Evolutionary conservation across 2,329 filamentous ascomycete genomes (phyloP), one percentile per base, ranked within the genome.

Genomic region (Lasiodiplodia hormozganensis): DNA sequence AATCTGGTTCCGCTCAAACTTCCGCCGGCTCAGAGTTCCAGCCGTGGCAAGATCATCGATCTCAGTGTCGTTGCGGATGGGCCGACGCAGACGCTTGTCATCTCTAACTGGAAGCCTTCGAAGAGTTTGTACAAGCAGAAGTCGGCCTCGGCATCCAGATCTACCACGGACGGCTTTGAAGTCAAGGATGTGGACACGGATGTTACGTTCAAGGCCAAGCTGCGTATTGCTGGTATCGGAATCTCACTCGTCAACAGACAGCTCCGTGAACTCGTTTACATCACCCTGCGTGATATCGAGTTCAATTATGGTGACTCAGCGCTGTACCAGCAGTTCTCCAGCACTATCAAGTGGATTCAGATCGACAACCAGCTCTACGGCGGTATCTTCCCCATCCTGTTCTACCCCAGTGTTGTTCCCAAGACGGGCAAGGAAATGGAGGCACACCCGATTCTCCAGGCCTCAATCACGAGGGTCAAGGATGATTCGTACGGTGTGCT

Each of bases 351-450:
- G 79, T 99, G 96, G 96, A 96, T 99, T 34, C 96, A 99, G 80
- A 92, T 99, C 73, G 96, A 99, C 81, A 99, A 99, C 74, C 96
- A 99, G 79, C 88, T 99, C 16, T 99, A 99, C 75, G 96, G 96
- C 34, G 96, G 96, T 31, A 94, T 99, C 73, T 99, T 99, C 85
- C 96, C 96, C 0, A 97, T 99, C 82, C 89, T 99, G 36, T 85
- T 99, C 68, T 99, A 99, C 78, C 96, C 96, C 6, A 97, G 94
- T 80, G 96, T 99, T 11, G 96, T 99, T 18, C 95, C 96, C 0
- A 98, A 98, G 85, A 96, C 94, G 72, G 94, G 93, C 43, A 94
- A 96, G 76, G 96, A 99, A 79, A 96, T 97, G 77, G 96, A 98
- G 72, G 91, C 94, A 0, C 96, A 98, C 80, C 96, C 96, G 0